Conservation (phyloP, 768 basidiomycete genomes). For the Phallus indusiatus region DNA sequence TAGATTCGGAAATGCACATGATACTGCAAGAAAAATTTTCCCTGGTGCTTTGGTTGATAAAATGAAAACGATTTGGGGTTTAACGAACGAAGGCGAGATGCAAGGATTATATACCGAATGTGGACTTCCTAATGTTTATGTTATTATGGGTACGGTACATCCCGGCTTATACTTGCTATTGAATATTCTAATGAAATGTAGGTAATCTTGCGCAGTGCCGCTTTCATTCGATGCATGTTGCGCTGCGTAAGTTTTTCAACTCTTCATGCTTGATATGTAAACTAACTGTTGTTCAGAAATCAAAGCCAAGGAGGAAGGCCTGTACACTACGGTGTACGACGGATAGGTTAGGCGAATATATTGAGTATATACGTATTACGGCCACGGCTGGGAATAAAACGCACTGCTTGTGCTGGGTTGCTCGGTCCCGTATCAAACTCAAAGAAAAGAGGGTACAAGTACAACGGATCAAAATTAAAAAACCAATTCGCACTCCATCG, state of each 20-base stretch:
- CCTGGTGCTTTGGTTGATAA: constrained; percentile 35
- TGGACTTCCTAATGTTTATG: constrained; percentile 48
- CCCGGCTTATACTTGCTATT: not conserved
- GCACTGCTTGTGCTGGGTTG: not conserved
- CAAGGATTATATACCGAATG: constrained; percentile 41
- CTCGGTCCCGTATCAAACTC: not conserved
- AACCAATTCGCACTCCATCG: not conserved
- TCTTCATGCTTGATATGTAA: not conserved
- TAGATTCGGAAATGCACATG: constrained; percentile 38
- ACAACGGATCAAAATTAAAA: not conserved
- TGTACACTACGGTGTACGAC: constrained; percentile 18
- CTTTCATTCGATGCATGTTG: constrained; percentile 60
- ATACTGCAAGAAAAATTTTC: constrained; percentile 32
- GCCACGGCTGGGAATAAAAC: not conserved
- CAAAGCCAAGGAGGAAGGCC: constrained; percentile 51
- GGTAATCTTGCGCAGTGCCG: constrained; percentile 52
- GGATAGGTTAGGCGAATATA: not conserved
- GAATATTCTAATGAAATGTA: constrained; percentile 11
- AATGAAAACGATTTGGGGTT: constrained; percentile 52
- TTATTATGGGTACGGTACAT: constrained; percentile 40
- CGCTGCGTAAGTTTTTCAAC: constrained; percentile 41
- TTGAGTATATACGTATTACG: not conserved
- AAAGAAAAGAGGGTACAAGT: not conserved
- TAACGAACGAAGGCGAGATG: constrained; percentile 57
- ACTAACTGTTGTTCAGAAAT: constrained; percentile 39